Percentiles rank a stretch among this genome's conserved stretches.
phyloP scores from a whole-genome alignment of 2,329 filamentous ascomycete genomes.

The Fusarium cicatricum region DNA sequence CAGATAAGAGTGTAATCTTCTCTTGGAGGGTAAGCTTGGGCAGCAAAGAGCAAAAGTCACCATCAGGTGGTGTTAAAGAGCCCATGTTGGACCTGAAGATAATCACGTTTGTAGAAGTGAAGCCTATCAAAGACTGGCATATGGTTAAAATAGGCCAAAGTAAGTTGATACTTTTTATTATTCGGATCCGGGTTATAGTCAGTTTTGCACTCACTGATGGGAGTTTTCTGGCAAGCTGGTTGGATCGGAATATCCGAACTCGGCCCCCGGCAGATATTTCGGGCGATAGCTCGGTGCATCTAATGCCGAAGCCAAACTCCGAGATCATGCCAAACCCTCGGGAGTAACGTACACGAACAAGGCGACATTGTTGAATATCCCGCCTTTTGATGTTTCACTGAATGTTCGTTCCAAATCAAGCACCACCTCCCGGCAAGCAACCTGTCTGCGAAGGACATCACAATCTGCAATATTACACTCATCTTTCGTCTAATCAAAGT shows the following conservation, averaged over 20 bases:
- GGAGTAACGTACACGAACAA: too few species aligned
- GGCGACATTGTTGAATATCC: too few species aligned
- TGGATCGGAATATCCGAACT: constrained; percentile 6
- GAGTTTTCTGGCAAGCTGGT: not conserved
- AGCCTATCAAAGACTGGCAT: not conserved
- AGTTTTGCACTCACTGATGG: too few species aligned
- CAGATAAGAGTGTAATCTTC: constrained; percentile 5
- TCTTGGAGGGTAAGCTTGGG: constrained; percentile 2
- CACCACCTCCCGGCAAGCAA: too few species aligned
- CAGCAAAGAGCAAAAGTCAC: constrained; percentile 3
- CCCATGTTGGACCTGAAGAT: not conserved
- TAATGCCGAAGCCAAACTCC: not conserved
- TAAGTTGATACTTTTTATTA: not conserved
- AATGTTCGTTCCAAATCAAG: too few species aligned
- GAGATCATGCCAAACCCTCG: not conserved
- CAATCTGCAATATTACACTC: too few species aligned
- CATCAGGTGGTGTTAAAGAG: not conserved
- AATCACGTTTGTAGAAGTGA: not conserved
- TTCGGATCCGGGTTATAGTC: too few species aligned
- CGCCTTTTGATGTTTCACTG: too few species aligned
- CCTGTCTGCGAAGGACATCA: too few species aligned
- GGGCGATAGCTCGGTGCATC: not conserved
- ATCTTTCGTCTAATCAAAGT: too few species aligned
- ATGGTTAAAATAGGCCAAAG: not conserved
- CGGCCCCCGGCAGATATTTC: not conserved